phyloP scores from a whole-genome alignment of 2,329 filamentous ascomycete genomes.

The Trichophyton equinum region DNA sequence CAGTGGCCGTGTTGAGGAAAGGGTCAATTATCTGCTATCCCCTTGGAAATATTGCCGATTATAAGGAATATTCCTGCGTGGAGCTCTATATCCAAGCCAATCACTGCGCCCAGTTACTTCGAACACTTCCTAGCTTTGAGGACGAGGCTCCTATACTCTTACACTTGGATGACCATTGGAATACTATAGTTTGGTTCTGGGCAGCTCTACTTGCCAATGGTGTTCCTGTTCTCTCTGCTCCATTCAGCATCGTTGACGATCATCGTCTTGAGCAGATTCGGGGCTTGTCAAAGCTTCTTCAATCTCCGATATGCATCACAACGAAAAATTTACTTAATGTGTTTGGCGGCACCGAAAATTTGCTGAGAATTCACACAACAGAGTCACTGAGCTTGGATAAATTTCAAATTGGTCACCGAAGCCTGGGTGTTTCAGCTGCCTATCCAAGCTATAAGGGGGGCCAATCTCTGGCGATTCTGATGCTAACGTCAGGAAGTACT shows the following conservation, averaged over 20 bases:
- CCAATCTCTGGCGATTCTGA: slow-evolving; percentile 21
- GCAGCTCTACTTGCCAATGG: slow-evolving; percentile 25
- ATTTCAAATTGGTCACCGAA: not conserved
- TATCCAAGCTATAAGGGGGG: not conserved
- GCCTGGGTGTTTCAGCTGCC: not conserved
- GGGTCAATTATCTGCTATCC: not conserved
- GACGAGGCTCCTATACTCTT: slow-evolving; percentile 2
- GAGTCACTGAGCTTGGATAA: not conserved
- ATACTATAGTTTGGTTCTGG: slow-evolving; percentile 34
- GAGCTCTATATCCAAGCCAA: not conserved
- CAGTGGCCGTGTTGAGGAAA: not conserved
- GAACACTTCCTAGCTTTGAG: not conserved
- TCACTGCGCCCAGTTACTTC: not conserved
- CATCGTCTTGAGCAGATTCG: not conserved
- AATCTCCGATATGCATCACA: not conserved
- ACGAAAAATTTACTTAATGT: not conserved
- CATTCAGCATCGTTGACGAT: slow-evolving; percentile 17
- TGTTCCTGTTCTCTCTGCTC: slow-evolving; percentile 28
- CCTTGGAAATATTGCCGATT: not conserved
- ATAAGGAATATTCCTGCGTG: not conserved
- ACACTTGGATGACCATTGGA: slow-evolving; percentile 28
- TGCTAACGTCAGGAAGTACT: slow-evolving; percentile 44
- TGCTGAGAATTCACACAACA: not conserved
- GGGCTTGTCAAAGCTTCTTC: not conserved
- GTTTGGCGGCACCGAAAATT: not conserved